Evolutionary conservation across 2,329 filamentous ascomycete genomes (phyloP).

Genomic region (Aspergillus sp.): DNA sequence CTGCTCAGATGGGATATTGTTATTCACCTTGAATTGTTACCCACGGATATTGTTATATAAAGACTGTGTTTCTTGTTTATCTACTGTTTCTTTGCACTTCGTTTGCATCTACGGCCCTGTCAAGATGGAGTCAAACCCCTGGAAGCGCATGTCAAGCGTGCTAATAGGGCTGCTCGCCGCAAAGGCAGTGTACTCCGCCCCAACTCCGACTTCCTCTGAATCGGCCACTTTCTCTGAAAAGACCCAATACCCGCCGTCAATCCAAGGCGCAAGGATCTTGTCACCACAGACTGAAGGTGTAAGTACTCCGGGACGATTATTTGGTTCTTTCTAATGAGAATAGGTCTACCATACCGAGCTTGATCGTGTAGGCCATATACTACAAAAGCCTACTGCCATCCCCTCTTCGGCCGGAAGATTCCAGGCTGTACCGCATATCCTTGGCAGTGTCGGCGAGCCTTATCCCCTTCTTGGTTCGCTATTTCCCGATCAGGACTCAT

Average conservation of each 20-base stretch:
- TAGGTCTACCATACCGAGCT: slow-evolving; percentile 33
- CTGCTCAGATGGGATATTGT: neutral
- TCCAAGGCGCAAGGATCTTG: slow-evolving; percentile 26
- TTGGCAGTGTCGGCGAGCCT: slow-evolving; percentile 18
- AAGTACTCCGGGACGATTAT: slow-evolving; percentile 16
- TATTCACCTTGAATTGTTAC: neutral
- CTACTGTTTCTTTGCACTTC: neutral
- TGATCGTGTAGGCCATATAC: slow-evolving; percentile 31
- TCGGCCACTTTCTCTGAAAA: slow-evolving; percentile 24
- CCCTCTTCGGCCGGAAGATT: neutral
- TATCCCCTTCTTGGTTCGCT: slow-evolving; percentile 12
- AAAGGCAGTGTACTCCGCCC: slow-evolving; percentile 28
- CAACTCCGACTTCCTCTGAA: slow-evolving; percentile 17
- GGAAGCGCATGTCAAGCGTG: slow-evolving; percentile 28
- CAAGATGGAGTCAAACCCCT: slow-evolving; percentile 22
- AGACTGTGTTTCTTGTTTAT: neutral
- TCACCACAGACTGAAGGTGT: slow-evolving; percentile 31
- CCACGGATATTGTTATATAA: neutral
- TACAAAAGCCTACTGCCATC: slow-evolving; percentile 27
- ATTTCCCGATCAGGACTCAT: neutral
- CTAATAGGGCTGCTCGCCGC: slow-evolving; percentile 37
- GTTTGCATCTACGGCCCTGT: neutral
- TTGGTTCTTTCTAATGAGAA: slow-evolving; percentile 12
- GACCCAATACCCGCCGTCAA: slow-evolving; percentile 36
- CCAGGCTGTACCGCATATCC: slow-evolving; percentile 10